phyloP scores from a whole-genome alignment of 2,329 filamentous ascomycete genomes.

The Pseudogymnoascus sp. region DNA sequence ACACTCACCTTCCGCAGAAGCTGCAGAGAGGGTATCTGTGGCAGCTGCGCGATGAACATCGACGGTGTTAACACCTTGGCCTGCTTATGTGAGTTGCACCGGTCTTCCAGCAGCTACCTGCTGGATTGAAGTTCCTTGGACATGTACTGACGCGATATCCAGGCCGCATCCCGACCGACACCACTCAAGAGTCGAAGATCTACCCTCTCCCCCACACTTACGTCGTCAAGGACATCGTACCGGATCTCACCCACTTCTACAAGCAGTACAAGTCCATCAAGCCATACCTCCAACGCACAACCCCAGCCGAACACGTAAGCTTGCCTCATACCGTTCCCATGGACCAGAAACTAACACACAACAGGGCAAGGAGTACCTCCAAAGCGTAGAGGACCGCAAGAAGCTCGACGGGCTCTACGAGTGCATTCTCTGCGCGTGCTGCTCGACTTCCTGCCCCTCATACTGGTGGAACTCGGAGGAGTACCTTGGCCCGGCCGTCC shows the following conservation, averaged over 20 bases:
- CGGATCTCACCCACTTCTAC: slow-evolving; percentile 97
- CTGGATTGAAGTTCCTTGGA: neutral
- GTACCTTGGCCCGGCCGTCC: slow-evolving; percentile 93
- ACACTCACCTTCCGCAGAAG: slow-evolving; percentile 93
- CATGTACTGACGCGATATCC: slow-evolving; percentile 25
- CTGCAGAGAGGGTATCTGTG: slow-evolving; percentile 97
- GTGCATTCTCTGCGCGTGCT: slow-evolving; percentile 99
- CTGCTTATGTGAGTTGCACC: slow-evolving; percentile 73
- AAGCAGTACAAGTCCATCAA: slow-evolving; percentile 99
- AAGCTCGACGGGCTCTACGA: slow-evolving; percentile 98
- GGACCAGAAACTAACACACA: slow-evolving; percentile 12
- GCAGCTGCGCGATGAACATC: slow-evolving; percentile 99
- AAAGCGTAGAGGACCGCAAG: slow-evolving; percentile 83
- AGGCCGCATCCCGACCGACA: slow-evolving; percentile 92
- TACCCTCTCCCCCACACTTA: slow-evolving; percentile 98
- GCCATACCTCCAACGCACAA: slow-evolving; percentile 91
- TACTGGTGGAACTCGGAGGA: slow-evolving; percentile 99
- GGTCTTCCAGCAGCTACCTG: neutral
- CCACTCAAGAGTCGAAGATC: slow-evolving; percentile 76
- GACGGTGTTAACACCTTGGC: slow-evolving; percentile 97
- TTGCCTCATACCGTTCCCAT: neutral
- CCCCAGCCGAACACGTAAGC: slow-evolving; percentile 73
- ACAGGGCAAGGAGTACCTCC: slow-evolving; percentile 85
- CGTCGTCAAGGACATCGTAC: slow-evolving; percentile 97
- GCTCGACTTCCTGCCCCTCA: slow-evolving; percentile 97